Base-by-base conservation (phyloP, 2,329 filamentous ascomycete genomes). In the Pseudocercospora cruenta region DNA sequence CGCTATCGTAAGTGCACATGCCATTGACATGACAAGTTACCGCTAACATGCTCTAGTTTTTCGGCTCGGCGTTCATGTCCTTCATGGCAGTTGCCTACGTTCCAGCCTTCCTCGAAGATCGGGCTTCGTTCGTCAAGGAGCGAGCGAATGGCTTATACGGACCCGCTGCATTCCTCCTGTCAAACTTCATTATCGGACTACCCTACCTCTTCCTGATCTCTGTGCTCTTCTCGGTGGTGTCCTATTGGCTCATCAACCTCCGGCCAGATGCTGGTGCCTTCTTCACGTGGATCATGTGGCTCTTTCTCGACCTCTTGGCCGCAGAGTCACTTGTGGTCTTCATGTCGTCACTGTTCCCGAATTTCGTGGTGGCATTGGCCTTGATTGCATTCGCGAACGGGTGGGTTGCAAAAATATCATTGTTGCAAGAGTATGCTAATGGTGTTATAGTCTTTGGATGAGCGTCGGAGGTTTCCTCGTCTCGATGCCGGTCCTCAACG, bases 361-460 rank as follows among this genome's bases (percentile, higher is more conserved):
- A 89, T 68, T 96, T 96, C 70, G 92, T 96, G 58, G 86, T 94
- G 53, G 84, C 91, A 0, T 86, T 96, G 0, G 92, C 93, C 0
- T 82, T 93, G 1, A 91, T 91, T 0, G 92, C 93, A 0, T 96
- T 96, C 74, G 90, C 91, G 22, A 96, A 96, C 78, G 93, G 92
- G 67, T 69, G 62, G 54, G 67, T 60, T 9, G 16, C 21, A 28
- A 21, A 19, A 4, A 16, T 12, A 1, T 2, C 21, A 24, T 16
- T 24, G 1, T 33, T 8, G 10, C 22, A 9, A 51, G 19, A 16
- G 2, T 22, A 39, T 39, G 19, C 67, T 69, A 43, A 67, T 39
- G 14, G 12, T 36, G n/a, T 14, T 22, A 8, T 54, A 69, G 70
- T 0, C 82, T 96, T 6, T 96, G 92, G 92, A 96, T 96, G 92